Conservation (phyloP, 257 asterid genomes). For the Anisodus tanguticus region DNA sequence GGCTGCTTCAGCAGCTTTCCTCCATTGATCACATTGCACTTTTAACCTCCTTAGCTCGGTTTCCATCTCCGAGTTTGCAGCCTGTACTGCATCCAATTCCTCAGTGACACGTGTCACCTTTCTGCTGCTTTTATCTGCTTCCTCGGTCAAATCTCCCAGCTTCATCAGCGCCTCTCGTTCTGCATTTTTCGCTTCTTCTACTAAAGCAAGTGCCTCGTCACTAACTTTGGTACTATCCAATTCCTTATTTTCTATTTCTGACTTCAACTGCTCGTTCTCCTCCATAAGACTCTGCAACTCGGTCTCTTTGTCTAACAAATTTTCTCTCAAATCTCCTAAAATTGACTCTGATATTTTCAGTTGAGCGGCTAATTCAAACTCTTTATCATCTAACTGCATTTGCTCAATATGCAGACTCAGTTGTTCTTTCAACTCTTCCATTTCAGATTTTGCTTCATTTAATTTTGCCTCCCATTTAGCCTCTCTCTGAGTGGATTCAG, state of each 20-base stretch:
- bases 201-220: conserved; percentile 51
- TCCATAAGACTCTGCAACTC: conserved; percentile 49
- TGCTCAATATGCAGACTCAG: conserved; percentile 37
- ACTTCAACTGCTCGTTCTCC: conserved; percentile 67
- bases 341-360: conserved; percentile 45
- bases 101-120: conserved; percentile 58
- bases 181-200: conserved; percentile 59
- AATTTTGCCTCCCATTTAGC: conserved; percentile 59
- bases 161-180: conserved; percentile 67
- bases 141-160: conserved; percentile 67
- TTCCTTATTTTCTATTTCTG: conserved; percentile 56
- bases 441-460: conserved; percentile 47
- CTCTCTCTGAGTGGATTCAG: conserved; percentile 51
- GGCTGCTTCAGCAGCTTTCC: conserved; percentile 97
- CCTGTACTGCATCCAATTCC: conserved; percentile 81
- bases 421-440: conserved; percentile 53
- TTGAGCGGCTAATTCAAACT: conserved; percentile 43
- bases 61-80: conserved; percentile 70
- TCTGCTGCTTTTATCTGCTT: conserved; percentile 66
- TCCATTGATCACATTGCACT: conserved; percentile 95
- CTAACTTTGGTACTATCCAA: conserved; percentile 42
- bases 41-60: conserved; percentile 76
- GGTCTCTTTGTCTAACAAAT: conserved; percentile 54
- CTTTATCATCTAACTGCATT: conserved; percentile 33
- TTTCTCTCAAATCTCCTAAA: conserved; percentile 51